phyloP scores from a whole-genome alignment of 75 land plant genomes.

The Cupressus sempervirens region DNA sequence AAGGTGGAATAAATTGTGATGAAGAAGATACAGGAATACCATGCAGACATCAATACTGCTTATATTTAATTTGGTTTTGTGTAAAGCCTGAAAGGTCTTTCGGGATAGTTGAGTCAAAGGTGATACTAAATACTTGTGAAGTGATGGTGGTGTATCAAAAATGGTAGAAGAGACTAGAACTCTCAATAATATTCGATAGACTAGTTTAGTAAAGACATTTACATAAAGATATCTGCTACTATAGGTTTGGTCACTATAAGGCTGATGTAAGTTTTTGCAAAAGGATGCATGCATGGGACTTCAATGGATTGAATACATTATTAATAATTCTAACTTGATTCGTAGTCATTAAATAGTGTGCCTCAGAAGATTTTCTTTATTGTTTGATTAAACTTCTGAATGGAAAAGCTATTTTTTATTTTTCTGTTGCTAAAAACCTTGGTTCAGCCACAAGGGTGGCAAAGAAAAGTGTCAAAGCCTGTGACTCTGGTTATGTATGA shows the following conservation, averaged over 20 bases:
- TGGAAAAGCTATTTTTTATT: background rate
- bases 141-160: background rate
- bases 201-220: background rate
- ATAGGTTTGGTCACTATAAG: background rate
- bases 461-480: too few relatives aligned
- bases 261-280: background rate
- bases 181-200: background rate
- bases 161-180: background rate
- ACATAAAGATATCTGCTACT: background rate
- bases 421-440: too few relatives aligned
- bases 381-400: background rate
- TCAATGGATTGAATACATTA: too few relatives aligned
- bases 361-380: background rate
- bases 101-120: background rate
- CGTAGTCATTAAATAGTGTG: background rate
- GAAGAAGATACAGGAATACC: background rate
- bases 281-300: background rate
- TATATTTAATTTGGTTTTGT: background rate
- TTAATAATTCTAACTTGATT: too few relatives aligned
- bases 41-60: background rate
- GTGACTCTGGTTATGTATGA: too few relatives aligned
- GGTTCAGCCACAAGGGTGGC: too few relatives aligned
- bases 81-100: background rate
- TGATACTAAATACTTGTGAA: too few relatives aligned
- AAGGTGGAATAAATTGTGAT: background rate